Percentiles rank a stretch among this genome's conserved stretches.
Evolutionary conservation across 1,139 yeast species (phyloP).

Genomic region (Blastobotrys persicus): DNA sequence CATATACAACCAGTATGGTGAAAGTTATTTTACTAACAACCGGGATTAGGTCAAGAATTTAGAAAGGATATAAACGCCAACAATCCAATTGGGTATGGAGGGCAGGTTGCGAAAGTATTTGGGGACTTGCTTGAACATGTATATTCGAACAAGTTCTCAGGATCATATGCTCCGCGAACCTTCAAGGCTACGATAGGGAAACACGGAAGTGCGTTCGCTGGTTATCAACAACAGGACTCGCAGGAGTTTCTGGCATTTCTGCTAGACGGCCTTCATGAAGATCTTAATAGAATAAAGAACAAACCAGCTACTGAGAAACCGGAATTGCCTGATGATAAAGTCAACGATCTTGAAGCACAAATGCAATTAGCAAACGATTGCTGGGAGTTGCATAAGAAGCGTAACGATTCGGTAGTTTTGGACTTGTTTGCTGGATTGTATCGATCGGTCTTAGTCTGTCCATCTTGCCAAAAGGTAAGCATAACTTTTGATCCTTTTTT

Average conservation of each 20-base stretch:
- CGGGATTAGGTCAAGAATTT: conserved; percentile 51
- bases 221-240: conserved; percentile 91
- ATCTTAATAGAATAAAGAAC: conserved; percentile 72
- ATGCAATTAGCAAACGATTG: conserved; percentile 64
- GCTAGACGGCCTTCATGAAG: conserved; percentile 91
- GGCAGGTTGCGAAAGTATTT: conserved; percentile 75
- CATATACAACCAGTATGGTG: too few relatives aligned
- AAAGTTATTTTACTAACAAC: conserved; percentile 5
- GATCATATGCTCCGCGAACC: conserved; percentile 60
- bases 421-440: conserved; percentile 90
- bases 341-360: conserved; percentile 54
- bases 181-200: conserved; percentile 80
- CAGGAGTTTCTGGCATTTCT: conserved; percentile 91
- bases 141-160: conserved; percentile 30
- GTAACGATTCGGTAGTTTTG: conserved; percentile 82
- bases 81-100: conserved; percentile 84
- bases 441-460: conserved; percentile 86
- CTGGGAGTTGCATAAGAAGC: conserved; percentile 74
- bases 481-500: conserved; percentile 93
- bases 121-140: conserved; percentile 57
- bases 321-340: conserved; percentile 62
- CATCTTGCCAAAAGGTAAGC: conserved; percentile 75
- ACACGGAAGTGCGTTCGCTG: conserved; percentile 77
- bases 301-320: conserved; percentile 93
- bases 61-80: conserved; percentile 63